Conservation (phyloP, 139 green algal species). For the Coccomyxa sp. region DNA sequence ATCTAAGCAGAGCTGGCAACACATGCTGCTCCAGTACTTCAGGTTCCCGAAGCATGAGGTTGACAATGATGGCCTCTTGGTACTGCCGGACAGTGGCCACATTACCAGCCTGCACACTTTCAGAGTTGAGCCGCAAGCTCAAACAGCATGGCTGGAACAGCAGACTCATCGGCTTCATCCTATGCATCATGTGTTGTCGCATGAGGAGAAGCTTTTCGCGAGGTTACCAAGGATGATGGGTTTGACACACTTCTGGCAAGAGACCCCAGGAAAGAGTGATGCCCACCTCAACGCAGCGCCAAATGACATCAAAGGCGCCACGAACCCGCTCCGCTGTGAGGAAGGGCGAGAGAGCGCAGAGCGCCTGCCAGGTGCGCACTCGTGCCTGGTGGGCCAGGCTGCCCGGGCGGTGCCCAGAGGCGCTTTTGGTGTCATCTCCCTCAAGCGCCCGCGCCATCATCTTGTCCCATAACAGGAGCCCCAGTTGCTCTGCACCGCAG, state of each 20-base stretch:
- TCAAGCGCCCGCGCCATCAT: too few species aligned
- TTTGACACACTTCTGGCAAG: too few species aligned
- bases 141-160: too few species aligned
- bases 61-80: constrained; percentile 51
- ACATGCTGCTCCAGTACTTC: constrained; percentile 39
- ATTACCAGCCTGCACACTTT: constrained; percentile 19
- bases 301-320: constrained; percentile 17
- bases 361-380: constrained; percentile 60
- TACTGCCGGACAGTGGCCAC: constrained; percentile 68
- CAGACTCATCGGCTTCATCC: too few species aligned
- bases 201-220: too few species aligned
- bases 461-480: too few species aligned
- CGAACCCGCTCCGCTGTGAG: constrained; percentile 9
- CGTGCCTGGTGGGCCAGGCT: constrained; percentile 55
- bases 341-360: constrained; percentile 43
- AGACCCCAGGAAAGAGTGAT: too few species aligned
- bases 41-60: constrained; percentile 40
- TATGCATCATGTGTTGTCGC: too few species aligned
- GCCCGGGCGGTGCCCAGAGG: too few species aligned
- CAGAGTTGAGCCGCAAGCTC: neutral
- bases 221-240: too few species aligned
- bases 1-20: constrained; percentile 43
- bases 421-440: too few species aligned
- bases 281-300: constrained; percentile 14
- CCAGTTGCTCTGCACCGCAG: too few species aligned